Evolutionary conservation across 2,329 filamentous ascomycete genomes (phyloP), one percentile per base, ranked within the genome.

Genomic region (Colletotrichum sp.): DNA sequence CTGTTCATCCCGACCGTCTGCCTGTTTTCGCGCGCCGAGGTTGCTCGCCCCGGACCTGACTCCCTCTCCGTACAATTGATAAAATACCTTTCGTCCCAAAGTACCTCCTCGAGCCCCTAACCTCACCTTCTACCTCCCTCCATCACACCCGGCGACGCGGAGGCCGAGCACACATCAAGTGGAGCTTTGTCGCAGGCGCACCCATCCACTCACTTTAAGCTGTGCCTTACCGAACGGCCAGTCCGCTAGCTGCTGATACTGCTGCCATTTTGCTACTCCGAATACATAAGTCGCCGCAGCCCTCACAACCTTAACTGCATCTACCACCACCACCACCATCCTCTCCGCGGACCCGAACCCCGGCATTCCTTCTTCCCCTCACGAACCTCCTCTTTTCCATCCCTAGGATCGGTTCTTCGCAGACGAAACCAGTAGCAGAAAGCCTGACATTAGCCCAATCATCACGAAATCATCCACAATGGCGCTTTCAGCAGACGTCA

Each of bases 401-500:
- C 30, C 60, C 55, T 27, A 72, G 28, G 16, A 39, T 61, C 9
- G 39, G 52, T 64, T 39, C 61, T 67, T 55, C 43, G n/a, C 22
- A 27, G 52, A 73, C 69, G 55, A 71, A 18, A 28, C 7, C 25
- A 56, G 27, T 8, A 65, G n/a, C 66, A 36, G 18, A 27, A 65
- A 28, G 18, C 32, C 25, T 4, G 43, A 52, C 4, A 52, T 22
- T 48, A 52, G n/a, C 43, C 43, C n/a, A 52, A 64, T 30, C 58
- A 18, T 22, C 28, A 25, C 28, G 1, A 48, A 43, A 61, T 22
- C 48, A 28, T 55, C 27, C 70, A 80, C 74, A 78, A 89, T 89
- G 86, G 82, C 85, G 18, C 78, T 85, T 36, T 65, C 74, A 65
- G 30, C 60, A 76, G 71, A 85, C 67, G 80, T 82, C 74, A 81